Conservation (phyloP, 805 yeast species). For the Saccharomycopsis selenospora region DNA sequence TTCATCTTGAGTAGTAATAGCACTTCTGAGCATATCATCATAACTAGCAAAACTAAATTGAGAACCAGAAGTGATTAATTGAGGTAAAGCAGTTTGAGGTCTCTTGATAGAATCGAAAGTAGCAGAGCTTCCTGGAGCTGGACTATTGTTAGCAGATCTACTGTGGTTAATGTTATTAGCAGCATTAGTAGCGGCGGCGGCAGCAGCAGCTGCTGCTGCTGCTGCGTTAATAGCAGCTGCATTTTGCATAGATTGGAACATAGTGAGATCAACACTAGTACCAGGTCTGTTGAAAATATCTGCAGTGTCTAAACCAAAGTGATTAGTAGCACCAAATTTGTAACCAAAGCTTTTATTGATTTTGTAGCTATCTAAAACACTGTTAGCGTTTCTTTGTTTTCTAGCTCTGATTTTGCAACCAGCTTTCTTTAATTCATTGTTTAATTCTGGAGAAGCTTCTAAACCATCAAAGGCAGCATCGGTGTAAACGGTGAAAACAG, state of each 20-base stretch:
- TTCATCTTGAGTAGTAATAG: not conserved
- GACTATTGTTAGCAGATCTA: not conserved
- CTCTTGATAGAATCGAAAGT: no score
- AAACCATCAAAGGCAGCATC: conserved; percentile 21
- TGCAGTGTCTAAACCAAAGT: conserved; percentile 16
- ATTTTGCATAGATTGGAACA: conserved; percentile 15
- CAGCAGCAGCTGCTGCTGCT: conserved; percentile 7
- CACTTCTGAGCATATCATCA: conserved; percentile 9
- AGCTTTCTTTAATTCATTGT: conserved; percentile 18
- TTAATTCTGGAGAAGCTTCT: conserved; percentile 19
- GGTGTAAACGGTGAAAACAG: conserved; percentile 20
- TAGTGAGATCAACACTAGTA: conserved; percentile 16
- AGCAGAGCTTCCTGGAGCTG: no score
- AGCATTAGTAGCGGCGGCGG: conserved; percentile 5
- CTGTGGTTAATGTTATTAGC: not conserved
- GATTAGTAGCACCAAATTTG: conserved; percentile 13
- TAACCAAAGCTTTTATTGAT: conserved; percentile 13
- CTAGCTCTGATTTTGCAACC: conserved; percentile 22
- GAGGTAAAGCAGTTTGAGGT: conserved; percentile 21
- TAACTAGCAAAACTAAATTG: conserved; percentile 8
- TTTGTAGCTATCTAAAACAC: conserved; percentile 12
- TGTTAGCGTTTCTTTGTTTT: conserved; percentile 9
- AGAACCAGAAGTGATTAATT: conserved; percentile 18
- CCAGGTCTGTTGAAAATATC: conserved; percentile 17
- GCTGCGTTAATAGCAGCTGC: not conserved